A percentile compares a stretch with the other conserved stretches of the same genome.
Conservation (phyloP, 352 stramenopile genomes). For the Globisporangium alternatum region DNA sequence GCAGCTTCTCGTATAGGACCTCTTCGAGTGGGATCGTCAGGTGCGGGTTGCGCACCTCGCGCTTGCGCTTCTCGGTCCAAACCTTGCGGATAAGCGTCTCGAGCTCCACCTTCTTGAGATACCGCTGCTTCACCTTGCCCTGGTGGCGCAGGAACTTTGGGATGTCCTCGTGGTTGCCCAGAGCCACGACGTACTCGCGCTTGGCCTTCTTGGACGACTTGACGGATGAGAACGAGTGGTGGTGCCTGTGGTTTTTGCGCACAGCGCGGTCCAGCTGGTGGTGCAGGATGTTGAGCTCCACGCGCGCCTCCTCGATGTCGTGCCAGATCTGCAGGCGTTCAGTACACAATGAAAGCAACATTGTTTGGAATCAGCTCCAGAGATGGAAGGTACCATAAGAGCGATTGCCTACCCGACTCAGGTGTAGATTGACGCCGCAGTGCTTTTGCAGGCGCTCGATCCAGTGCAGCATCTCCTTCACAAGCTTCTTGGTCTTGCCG, state of each 20-base stretch:
- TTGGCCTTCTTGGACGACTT: slow-evolving; percentile 33
- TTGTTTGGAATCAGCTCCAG: background rate
- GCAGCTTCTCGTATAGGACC: slow-evolving; percentile 70
- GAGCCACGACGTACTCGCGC: slow-evolving; percentile 57
- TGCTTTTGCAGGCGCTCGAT: slow-evolving; percentile 80
- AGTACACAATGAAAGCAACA: background rate
- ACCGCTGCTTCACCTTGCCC: slow-evolving; percentile 57
- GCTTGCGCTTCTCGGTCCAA: slow-evolving; percentile 73
- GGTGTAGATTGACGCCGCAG: slow-evolving; percentile 69
- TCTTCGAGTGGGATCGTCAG: slow-evolving; percentile 50
- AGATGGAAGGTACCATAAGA: background rate
- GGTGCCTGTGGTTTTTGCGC: slow-evolving; percentile 25
- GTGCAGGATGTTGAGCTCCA: slow-evolving; percentile 74
- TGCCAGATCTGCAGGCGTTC: slow-evolving; percentile 58
- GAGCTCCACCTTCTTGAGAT: slow-evolving; percentile 67
- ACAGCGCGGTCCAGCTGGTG: slow-evolving; percentile 51
- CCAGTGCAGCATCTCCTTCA: slow-evolving; percentile 77
- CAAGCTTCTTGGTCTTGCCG: slow-evolving; percentile 39
- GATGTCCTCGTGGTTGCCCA: slow-evolving; percentile 53
- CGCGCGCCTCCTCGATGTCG: slow-evolving; percentile 69
- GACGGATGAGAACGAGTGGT: background rate
- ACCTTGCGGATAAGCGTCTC: slow-evolving; percentile 69
- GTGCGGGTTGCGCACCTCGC: slow-evolving; percentile 51
- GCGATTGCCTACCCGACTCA: slow-evolving; percentile 46
- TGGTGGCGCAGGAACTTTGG: slow-evolving; percentile 74